Evolutionary conservation across 257 asterid genomes (phyloP).

Genomic region (Lycium ferocissimum): DNA sequence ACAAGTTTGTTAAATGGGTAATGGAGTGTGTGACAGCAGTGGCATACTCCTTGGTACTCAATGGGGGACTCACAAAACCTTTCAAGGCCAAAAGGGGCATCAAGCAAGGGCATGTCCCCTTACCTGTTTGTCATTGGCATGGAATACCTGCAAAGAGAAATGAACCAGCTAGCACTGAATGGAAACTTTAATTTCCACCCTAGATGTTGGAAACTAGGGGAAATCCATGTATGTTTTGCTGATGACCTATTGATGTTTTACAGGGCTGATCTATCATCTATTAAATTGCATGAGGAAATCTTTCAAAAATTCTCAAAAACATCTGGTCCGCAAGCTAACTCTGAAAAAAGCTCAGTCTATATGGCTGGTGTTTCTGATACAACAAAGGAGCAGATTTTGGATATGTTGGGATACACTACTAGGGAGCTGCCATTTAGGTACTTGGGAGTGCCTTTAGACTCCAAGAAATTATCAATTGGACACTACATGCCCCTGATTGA

Average conservation of each 20-base stretch:
- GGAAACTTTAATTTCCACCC: not conserved
- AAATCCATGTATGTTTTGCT: not conserved
- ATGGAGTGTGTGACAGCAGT: too few relatives aligned
- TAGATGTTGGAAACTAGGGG: not conserved
- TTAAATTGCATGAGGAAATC: not conserved
- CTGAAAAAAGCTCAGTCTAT: not conserved
- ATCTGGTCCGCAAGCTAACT: not conserved
- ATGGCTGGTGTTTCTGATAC: not conserved
- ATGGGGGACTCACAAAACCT: too few relatives aligned
- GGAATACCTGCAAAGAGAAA: constrained; percentile 6
- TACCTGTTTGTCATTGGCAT: not conserved
- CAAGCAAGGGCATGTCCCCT: not conserved
- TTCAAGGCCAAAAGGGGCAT: too few relatives aligned
- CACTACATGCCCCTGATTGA: too few relatives aligned
- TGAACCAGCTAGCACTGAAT: not conserved
- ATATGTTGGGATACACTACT: not conserved
- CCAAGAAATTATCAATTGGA: not conserved
- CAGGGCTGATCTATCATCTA: not conserved
- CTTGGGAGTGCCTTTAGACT: not conserved
- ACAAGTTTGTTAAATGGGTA: too few relatives aligned
- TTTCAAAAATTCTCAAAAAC: not conserved
- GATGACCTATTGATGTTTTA: not conserved
- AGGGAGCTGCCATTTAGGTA: not conserved
- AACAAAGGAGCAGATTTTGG: not conserved
- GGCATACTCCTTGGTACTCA: too few relatives aligned